A percentile compares a stretch with the other conserved stretches of the same genome.
phyloP scores from a whole-genome alignment of 306 rosid species.

The Prunus persica region Prunus_persica_NCBIv2 NC_034012.1:6514001-6514500 shows the following conservation, averaged over 20 bases:
- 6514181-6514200: conserved; percentile 13
- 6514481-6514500: conserved; percentile 42
- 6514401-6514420: conserved; percentile 59
- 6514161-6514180: conserved; percentile 75
- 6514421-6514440: conserved; percentile 70
- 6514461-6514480: conserved; percentile 58
- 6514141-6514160: conserved; percentile 63
- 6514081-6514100: conserved; percentile 91
- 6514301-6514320: neutral
- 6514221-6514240: neutral
- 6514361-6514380: neutral
- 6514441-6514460: conserved; percentile 69
- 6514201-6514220: neutral
- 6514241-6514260: too few relatives aligned
- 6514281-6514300: too few relatives aligned
- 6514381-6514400: conserved; percentile 14
- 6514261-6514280: too few relatives aligned
- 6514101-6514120: conserved; percentile 74
- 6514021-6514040: conserved; percentile 27
- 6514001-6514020: conserved; percentile 38
- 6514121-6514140: conserved; percentile 70
- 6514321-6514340: neutral
- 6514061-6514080: conserved; percentile 81
- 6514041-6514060: conserved; percentile 31
- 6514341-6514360: neutral